phyloP scores from a whole-genome alignment of 495 filamentous ascomycete species.

The Pseudevernia furfuracea region DNA sequence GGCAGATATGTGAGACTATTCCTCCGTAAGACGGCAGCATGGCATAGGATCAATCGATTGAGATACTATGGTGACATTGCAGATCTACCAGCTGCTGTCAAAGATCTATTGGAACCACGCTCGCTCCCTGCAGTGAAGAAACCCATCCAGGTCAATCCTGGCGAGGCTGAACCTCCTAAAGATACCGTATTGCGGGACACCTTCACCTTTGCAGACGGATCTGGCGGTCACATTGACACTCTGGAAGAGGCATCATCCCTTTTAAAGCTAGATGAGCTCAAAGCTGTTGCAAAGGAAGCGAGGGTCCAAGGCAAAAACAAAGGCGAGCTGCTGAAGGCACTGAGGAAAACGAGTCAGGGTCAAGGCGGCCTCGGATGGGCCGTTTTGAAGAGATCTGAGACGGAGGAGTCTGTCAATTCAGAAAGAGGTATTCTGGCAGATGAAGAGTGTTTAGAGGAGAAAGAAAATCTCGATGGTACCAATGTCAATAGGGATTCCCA shows the following conservation, averaged over 20 bases:
- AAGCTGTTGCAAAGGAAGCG: conserved; percentile 73
- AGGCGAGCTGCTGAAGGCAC: conserved; percentile 61
- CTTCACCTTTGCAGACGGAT: conserved; percentile 76
- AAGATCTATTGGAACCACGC: conserved; percentile 43
- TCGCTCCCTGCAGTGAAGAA: conserved; percentile 35
- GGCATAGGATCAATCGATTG: conserved; percentile 76
- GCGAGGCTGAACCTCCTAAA: conserved; percentile 40
- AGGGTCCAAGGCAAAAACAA: conserved; percentile 89
- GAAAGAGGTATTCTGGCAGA: conserved; percentile 22
- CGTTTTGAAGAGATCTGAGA: conserved; percentile 46
- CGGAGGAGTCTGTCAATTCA: conserved; percentile 34
- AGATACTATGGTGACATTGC: conserved; percentile 77
- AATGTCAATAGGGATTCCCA: conserved; percentile 47
- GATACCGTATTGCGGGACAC: conserved; percentile 40
- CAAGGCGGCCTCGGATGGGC: conserved; percentile 64
- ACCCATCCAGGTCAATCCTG: conserved; percentile 36
- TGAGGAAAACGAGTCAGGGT: conserved; percentile 61
- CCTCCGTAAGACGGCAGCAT: conserved; percentile 85
- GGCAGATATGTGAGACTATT: conserved; percentile 83
- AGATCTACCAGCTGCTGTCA: conserved; percentile 57
- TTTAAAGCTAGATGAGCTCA: conserved; percentile 78
- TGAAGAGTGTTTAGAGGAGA: conserved; percentile 23
- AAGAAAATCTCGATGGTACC: conserved; percentile 26
- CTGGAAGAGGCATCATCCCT: conserved; percentile 81
- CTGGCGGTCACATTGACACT: conserved; percentile 60